phyloP scores from a whole-genome alignment of 805 yeast species.

The Scheffersomyces amazonensis region DNA sequence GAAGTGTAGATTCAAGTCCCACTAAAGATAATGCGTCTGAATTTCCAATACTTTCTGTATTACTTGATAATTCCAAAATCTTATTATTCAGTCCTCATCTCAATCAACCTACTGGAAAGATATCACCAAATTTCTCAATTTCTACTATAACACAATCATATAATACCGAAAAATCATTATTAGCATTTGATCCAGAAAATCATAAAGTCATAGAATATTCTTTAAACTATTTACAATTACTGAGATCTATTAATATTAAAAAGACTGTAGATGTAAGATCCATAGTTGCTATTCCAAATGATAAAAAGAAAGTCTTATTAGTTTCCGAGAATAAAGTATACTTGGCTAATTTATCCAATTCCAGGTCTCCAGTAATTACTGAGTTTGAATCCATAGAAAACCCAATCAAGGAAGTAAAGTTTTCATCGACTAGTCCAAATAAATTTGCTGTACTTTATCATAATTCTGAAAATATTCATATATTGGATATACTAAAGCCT shows the following conservation, averaged over 20 bases:
- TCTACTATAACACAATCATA: background rate
- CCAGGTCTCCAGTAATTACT: background rate
- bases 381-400: no score
- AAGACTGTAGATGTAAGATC: background rate
- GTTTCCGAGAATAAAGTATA: background rate
- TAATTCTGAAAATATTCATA: no score
- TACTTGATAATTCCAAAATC: slow-evolving; percentile 35
- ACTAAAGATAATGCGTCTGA: slow-evolving; percentile 1
- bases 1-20: slow-evolving; percentile 6
- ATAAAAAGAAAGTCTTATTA: background rate
- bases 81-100: slow-evolving; percentile 43
- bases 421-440: no score
- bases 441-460: no score
- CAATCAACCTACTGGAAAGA: slow-evolving; percentile 35
- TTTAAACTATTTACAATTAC: background rate
- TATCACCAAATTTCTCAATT: slow-evolving; percentile 18
- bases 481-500: no score
- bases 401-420: slow-evolving; percentile 14
- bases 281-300: background rate
- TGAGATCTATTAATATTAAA: background rate
- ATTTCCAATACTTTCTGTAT: slow-evolving; percentile 25
- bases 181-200: background rate
- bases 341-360: background rate
- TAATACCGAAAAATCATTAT: background rate
- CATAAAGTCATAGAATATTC: background rate